Percentiles rank a stretch among this genome's conserved stretches.
Evolutionary conservation across 495 filamentous ascomycete genomes (phyloP).

Genomic region (Lasiosphaeria ovina): DNA sequence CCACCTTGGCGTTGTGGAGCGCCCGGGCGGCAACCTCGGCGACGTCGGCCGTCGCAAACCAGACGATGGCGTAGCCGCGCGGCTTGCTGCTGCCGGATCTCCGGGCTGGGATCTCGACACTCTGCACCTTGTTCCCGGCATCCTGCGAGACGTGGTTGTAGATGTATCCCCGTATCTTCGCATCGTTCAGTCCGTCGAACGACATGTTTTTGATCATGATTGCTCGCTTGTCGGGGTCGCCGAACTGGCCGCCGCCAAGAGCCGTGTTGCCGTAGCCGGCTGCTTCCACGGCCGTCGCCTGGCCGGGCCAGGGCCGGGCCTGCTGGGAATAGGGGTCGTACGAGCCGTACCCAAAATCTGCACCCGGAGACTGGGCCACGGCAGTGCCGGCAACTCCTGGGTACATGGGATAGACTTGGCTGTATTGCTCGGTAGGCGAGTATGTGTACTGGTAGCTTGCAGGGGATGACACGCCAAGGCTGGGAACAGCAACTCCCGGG

Average conservation of each 20-base stretch:
- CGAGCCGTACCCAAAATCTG: neutral
- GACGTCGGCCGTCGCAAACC: neutral
- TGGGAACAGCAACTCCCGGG: too few species aligned
- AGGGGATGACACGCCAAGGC: neutral
- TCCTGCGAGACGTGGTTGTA: slow-evolving; percentile 1
- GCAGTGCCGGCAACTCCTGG: neutral
- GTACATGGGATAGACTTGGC: neutral
- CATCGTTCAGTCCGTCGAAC: neutral
- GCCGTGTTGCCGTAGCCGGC: neutral
- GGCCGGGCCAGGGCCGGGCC: neutral
- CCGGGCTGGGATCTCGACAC: neutral
- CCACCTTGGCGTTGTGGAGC: neutral
- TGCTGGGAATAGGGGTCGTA: neutral
- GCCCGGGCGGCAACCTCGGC: neutral
- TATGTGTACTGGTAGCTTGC: neutral
- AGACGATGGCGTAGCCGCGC: neutral
- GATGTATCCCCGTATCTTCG: neutral
- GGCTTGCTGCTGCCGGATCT: neutral
- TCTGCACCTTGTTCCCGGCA: neutral
- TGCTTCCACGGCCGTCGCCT: neutral
- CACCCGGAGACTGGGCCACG: neutral
- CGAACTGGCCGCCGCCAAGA: neutral
- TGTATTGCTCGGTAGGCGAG: neutral
- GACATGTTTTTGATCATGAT: neutral
- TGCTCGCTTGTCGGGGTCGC: neutral